Base-by-base conservation (phyloP, 331 rosid genomes). In the Pyracantha coccinea region DNA sequence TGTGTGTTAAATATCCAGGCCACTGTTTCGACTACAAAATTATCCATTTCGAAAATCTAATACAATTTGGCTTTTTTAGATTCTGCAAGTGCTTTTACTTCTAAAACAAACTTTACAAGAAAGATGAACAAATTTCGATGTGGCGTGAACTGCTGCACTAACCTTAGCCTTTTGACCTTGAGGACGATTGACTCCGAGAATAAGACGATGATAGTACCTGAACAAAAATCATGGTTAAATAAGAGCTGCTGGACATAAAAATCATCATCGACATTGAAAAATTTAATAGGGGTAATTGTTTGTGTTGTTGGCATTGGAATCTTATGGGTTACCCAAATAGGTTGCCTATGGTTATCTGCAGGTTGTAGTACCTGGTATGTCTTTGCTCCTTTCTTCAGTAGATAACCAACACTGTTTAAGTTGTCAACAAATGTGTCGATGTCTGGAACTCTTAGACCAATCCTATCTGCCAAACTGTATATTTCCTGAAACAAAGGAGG, bases 341-440 rank as follows among this genome's bases (percentile, higher is more conserved):
- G 45, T 38, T 10, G 45, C 14, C 45, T 9, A 41, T 41, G 50
- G 50, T 41, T 41, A 41, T 41, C 2, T 41, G 50, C 50, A 12
- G 50, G 16, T 41, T 14, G 14, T 17, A 23, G 12, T 85, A 91
- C 99, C 99, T 95, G 99, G 77, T 86, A 95, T 59, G 91, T 92
- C 80, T 90, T 95, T 50, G 93, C 88, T 27, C 97, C 99, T 77
- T 90, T 95, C 85, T 95, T 90, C 61, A 95, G 91, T 27, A 95
- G 89, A 86, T 84, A 95, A 69, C 97, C 96, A 44, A 83, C 90
- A 60, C 84, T 89, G 87, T 92, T 92, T 75, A 95, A 88, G 76
- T 95, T 92, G 29, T 90, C 97, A 33, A 92, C 83, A 73, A 92
- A 88, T 59, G 93, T 81, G 74, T 92, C 96, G 20, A 90, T 72